phyloP scores from a whole-genome alignment of 805 yeast species.

The Saturnispora mendoncae region DNA sequence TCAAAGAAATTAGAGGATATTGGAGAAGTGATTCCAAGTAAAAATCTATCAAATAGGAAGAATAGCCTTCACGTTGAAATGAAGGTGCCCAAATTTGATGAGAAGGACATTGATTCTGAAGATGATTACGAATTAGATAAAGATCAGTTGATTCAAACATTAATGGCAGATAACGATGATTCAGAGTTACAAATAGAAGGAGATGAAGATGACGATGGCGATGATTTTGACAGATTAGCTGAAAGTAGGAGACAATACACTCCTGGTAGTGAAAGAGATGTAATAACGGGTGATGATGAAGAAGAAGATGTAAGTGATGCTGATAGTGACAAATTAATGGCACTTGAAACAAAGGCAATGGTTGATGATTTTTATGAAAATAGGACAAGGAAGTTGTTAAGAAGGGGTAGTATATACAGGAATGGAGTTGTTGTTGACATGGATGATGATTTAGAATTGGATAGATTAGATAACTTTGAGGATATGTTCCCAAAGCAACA shows the following conservation, averaged over 20 bases:
- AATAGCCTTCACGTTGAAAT: slow-evolving; percentile 25
- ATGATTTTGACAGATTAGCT: slow-evolving; percentile 28
- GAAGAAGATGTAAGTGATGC: slow-evolving; percentile 9
- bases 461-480: slow-evolving; percentile 14
- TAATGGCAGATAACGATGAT: slow-evolving; percentile 32
- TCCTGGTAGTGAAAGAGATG: slow-evolving; percentile 16
- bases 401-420: slow-evolving; percentile 16
- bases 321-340: slow-evolving; percentile 30
- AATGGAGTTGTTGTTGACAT: slow-evolving; percentile 32
- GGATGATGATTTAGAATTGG: slow-evolving; percentile 26
- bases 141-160: slow-evolving; percentile 35
- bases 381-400: slow-evolving; percentile 7
- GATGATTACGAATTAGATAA: slow-evolving; percentile 56
- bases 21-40: slow-evolving; percentile 42
- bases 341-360: slow-evolving; percentile 36
- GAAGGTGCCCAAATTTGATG: slow-evolving; percentile 45
- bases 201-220: slow-evolving; percentile 28
- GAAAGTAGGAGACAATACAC: slow-evolving; percentile 11
- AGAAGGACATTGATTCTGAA: slow-evolving; percentile 39
- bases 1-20: slow-evolving; percentile 36
- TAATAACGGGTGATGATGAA: slow-evolving; percentile 4
- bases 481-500: slow-evolving; percentile 17
- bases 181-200: slow-evolving; percentile 29
- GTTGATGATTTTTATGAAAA: slow-evolving; percentile 30
- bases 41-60: slow-evolving; percentile 13